Percentiles rank a stretch among this genome's conserved stretches.
These are phyloP conservation scores for Alopecurus myosuroides DNA, from an alignment of 176 grass and related monocot genomes.

Conservation along the genomic window DNA sequence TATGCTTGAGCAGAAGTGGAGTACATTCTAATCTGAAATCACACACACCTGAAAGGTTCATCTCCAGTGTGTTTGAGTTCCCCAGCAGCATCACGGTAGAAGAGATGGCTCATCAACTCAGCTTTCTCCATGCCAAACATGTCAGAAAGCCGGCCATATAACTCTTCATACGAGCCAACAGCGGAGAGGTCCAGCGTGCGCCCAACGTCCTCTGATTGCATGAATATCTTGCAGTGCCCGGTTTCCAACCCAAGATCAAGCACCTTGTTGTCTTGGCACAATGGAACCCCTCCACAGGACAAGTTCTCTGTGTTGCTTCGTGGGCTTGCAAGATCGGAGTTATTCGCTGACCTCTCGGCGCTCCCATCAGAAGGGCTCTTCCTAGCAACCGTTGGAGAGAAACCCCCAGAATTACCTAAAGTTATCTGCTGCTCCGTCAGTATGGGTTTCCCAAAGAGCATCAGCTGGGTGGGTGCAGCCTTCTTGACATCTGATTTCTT, in stretches of 20 bases:
- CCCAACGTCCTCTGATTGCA: slow-evolving; percentile 92
- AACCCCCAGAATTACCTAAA: slow-evolving; percentile 31
- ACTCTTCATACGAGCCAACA: slow-evolving; percentile 79
- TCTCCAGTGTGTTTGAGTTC: slow-evolving; percentile 79
- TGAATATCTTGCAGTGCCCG: slow-evolving; percentile 91
- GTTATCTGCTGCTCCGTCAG: slow-evolving; percentile 89
- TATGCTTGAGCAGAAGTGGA: neutral
- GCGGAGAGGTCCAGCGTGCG: slow-evolving; percentile 74
- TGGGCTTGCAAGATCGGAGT: slow-evolving; percentile 39
- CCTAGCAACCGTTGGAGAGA: neutral
- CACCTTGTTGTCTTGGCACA: slow-evolving; percentile 21
- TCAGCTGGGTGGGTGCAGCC: slow-evolving; percentile 35
- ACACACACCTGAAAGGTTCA: slow-evolving; percentile 86
- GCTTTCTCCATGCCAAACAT: slow-evolving; percentile 83
- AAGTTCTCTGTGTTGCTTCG: slow-evolving; percentile 29
- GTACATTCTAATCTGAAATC: slow-evolving; percentile 1
- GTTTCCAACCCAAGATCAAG: slow-evolving; percentile 61
- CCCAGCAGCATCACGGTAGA: slow-evolving; percentile 75
- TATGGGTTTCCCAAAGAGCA: slow-evolving; percentile 91
- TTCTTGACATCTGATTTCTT: slow-evolving; percentile 61
- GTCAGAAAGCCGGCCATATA: slow-evolving; percentile 67
- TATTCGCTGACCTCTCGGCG: slow-evolving; percentile 32
- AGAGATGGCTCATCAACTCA: slow-evolving; percentile 81
- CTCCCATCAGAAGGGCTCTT: slow-evolving; percentile 48
- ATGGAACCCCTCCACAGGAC: slow-evolving; percentile 17